Conservation (phyloP, 73 alveolate species). For the Durusdinium trenchii region DNA sequence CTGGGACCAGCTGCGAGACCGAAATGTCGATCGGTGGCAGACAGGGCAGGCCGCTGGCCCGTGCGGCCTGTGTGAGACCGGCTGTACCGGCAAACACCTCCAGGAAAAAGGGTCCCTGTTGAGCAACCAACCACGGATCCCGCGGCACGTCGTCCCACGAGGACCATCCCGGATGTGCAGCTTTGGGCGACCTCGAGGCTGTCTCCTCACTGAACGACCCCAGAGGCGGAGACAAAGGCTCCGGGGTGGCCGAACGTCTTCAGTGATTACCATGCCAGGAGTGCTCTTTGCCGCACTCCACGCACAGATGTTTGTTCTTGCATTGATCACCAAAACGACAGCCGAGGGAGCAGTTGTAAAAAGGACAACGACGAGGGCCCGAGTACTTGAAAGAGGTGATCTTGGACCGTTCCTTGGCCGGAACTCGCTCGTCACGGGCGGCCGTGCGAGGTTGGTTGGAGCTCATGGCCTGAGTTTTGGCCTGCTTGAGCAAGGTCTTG, state of each 20-base stretch:
- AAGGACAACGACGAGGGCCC: background rate
- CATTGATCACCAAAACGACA: slow-evolving; percentile 40
- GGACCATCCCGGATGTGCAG: background rate
- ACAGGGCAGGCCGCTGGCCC: too few species aligned
- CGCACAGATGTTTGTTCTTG: background rate
- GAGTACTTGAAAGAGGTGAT: slow-evolving; percentile 16
- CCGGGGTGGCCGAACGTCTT: background rate
- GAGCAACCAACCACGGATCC: background rate
- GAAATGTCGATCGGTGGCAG: background rate
- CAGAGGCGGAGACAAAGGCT: background rate
- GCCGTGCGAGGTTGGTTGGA: too few species aligned
- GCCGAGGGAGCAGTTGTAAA: slow-evolving; percentile 52
- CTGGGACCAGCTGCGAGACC: background rate
- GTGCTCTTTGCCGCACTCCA: slow-evolving; percentile 34
- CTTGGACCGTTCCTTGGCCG: slow-evolving; percentile 1
- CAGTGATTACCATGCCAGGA: slow-evolving; percentile 28
- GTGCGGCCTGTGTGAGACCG: too few species aligned
- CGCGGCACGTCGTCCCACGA: too few species aligned
- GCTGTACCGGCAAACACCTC: background rate
- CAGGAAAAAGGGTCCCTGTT: background rate
- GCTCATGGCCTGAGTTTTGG: too few species aligned
- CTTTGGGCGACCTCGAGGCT: background rate
- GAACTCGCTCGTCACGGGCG: too few species aligned
- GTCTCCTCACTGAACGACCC: background rate
- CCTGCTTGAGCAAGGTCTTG: too few species aligned